Base-by-base conservation (phyloP, 2,329 filamentous ascomycete genomes). In the Penicillium sp. region DNA sequence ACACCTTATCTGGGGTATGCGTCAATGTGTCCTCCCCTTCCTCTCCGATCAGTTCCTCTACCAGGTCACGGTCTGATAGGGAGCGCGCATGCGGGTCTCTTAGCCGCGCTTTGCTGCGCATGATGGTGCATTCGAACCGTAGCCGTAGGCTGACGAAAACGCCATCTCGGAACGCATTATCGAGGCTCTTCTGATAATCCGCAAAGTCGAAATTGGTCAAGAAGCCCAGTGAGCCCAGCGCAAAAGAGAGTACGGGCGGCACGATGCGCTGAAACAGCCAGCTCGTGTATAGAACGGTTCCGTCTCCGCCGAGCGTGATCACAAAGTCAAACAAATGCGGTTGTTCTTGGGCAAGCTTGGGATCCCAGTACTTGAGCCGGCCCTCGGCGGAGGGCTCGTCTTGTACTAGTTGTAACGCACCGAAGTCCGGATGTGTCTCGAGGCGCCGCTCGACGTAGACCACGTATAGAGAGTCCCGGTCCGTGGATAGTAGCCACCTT, bases 231-330 rank as follows among this genome's bases (percentile, higher is more conserved):
- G 93, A 96, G 9, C 94, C 94, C 10, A 97, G 80, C 0, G 92
- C 86, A 73, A 99, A 97, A 60, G 91, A 93, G 61, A 99, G 80
- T 0, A 97, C 91, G 0, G 94, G 94, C 6, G 94, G 94, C 0
- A 97, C 93, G 47, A 97, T 89, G 42, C 90, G 86, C 77, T 99
- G 94, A 73, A 99, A 99, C 1, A 99, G 81, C 93, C 93, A 97
- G 70, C 91, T 96, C 4, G 93, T 90, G 71, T 96, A 97, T 12
- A 99, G 80, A 7, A 99, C 93, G 0, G 94, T 99, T n/a, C 94
- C 94, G 71, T 99, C 94, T 13, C 94, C 94, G 49, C 92, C 93
- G 3, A 96, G 83, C 0, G 93, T 96, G 47, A 99, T 86, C 51
- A 96, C 88, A 69, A 99, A 96, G 75, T 99, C 94, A 71, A 97